A percentile compares a stretch with the other conserved stretches of the same genome.
These are phyloP conservation scores for Trifolium fragiferum DNA, from an alignment of 306 rosid genomes.

Conservation along the genomic window DNA sequence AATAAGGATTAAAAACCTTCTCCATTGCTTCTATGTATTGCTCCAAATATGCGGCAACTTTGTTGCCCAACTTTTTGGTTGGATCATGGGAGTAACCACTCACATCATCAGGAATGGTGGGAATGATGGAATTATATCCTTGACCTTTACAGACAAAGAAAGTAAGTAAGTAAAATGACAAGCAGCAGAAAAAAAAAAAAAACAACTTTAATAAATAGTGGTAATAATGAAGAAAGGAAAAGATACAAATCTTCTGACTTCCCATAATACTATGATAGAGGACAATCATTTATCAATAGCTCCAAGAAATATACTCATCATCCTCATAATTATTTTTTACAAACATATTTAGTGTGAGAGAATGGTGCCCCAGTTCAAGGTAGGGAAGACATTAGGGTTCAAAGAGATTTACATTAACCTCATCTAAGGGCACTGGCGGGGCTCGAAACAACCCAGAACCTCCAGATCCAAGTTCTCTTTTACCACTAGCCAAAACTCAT, in stretches of 20 bases:
- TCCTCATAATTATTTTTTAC: too few species aligned
- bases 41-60: constrained; percentile 69
- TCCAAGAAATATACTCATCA: constrained; percentile 19
- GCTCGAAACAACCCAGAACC: too few species aligned
- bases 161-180: constrained; percentile 2
- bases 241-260: constrained; percentile 10
- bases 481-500: background rate
- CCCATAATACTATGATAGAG: constrained; percentile 5
- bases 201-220: background rate
- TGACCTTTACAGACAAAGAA: constrained; percentile 60
- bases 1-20: constrained; percentile 61
- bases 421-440: too few species aligned
- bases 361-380: too few species aligned
- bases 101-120: constrained; percentile 69
- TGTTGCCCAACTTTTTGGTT: constrained; percentile 65
- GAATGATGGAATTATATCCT: constrained; percentile 82
- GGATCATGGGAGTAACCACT: constrained; percentile 58
- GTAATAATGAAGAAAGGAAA: constrained; percentile 28
- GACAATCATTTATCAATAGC: constrained; percentile 22
- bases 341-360: too few species aligned
- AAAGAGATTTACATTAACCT: too few species aligned
- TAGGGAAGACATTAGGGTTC: too few species aligned
- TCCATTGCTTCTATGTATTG: constrained; percentile 93
- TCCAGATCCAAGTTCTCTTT: too few species aligned
- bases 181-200: constrained; percentile 7